Percentiles rank a stretch among this genome's conserved stretches.
These are phyloP conservation scores for Tulasnella sp. DNA, from an alignment of 768 basidiomycete genomes.

Conservation along the genomic window DNA sequence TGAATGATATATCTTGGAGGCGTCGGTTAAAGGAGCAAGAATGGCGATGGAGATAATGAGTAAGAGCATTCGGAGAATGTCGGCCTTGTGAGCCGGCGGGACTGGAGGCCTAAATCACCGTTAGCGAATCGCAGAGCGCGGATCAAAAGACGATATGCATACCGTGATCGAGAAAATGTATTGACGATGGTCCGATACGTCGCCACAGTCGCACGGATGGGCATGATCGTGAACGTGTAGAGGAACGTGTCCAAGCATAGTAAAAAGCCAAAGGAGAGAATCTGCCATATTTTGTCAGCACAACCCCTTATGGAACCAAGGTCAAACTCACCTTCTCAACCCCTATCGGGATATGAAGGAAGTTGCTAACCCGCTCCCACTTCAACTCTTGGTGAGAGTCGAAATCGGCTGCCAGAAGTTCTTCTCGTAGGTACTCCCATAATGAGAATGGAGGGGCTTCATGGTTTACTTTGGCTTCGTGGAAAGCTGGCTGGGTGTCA, in stretches of 20 bases:
- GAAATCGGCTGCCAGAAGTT: constrained; percentile 86
- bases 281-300: constrained; percentile 45
- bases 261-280: constrained; percentile 86
- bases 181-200: constrained; percentile 43
- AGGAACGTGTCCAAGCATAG: constrained; percentile 96
- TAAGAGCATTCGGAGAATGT: constrained; percentile 77
- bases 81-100: constrained; percentile 87
- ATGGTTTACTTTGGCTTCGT: neutral
- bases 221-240: constrained; percentile 96
- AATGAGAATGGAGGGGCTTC: constrained; percentile 60
- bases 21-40: constrained; percentile 80
- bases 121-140: constrained; percentile 38
- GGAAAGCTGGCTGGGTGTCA: neutral
- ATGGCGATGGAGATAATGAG: constrained; percentile 69
- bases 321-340: constrained; percentile 76
- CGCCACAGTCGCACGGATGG: constrained; percentile 77
- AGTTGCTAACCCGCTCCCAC: constrained; percentile 96
- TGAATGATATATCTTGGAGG: constrained; percentile 96
- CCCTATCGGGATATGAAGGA: constrained; percentile 84
- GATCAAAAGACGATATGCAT: neutral
- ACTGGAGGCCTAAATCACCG: constrained; percentile 45
- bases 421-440: constrained; percentile 90
- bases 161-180: constrained; percentile 45
- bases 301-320: neutral
- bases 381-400: constrained; percentile 91